A percentile compares a stretch with the other conserved stretches of the same genome.
Conservation (phyloP, 257 asterid genomes). For the Gentiana macrophylla region DNA sequence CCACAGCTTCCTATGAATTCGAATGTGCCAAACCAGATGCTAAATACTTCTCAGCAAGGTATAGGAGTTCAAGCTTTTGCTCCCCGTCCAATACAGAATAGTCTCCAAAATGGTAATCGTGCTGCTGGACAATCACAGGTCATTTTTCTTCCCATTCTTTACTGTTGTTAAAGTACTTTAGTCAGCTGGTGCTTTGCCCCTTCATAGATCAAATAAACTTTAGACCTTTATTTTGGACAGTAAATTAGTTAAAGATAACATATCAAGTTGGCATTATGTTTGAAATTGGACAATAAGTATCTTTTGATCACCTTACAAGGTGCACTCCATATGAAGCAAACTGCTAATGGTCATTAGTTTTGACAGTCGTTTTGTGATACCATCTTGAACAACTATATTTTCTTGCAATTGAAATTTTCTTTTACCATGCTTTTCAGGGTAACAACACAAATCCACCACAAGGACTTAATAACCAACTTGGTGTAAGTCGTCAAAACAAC, state of each 20-base stretch:
- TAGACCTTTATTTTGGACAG: no score
- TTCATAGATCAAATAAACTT: no score
- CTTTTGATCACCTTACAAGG: neutral
- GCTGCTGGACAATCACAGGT: conserved; percentile 15
- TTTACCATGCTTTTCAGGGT: conserved; percentile 21
- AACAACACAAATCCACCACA: conserved; percentile 25
- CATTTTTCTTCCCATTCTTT: neutral
- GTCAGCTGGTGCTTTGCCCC: no score
- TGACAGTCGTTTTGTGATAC: neutral
- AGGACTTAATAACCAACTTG: conserved; percentile 26
- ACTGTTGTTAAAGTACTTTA: neutral
- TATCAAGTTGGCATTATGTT: neutral
- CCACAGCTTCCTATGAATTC: conserved; percentile 25
- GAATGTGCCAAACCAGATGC: conserved; percentile 22
- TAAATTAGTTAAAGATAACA: no score
- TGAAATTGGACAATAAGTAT: neutral
- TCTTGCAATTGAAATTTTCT: neutral
- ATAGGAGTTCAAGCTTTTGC: conserved; percentile 18
- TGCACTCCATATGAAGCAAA: neutral
- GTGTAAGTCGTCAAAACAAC: conserved; percentile 39
- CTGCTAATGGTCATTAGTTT: neutral
- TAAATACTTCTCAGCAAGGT: conserved; percentile 20
- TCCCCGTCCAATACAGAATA: conserved; percentile 18
- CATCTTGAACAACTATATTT: no score
- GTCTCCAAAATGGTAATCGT: conserved; percentile 12